phyloP scores from a whole-genome alignment of 1,284 basidiomycete species.

The Jaminaea rosea region DNA sequence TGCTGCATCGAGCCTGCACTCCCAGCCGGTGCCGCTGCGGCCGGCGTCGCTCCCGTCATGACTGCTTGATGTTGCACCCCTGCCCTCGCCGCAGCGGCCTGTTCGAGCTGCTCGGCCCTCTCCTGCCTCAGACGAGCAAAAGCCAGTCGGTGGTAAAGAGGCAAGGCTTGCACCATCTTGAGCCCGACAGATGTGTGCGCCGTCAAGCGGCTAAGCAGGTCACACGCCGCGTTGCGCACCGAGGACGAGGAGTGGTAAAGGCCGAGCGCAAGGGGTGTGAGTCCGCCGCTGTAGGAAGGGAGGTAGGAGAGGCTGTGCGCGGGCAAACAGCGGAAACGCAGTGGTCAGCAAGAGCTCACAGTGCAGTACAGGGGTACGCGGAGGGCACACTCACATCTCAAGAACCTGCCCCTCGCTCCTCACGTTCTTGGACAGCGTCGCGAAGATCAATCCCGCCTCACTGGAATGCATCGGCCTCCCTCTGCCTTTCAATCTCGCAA shows the following conservation, averaged over 20 bases:
- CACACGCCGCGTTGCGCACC: conserved; percentile 69
- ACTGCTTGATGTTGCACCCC: too few relatives aligned
- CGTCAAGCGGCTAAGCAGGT: conserved; percentile 43
- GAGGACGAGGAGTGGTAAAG: conserved; percentile 73
- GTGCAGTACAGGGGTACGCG: neutral
- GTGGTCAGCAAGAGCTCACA: neutral
- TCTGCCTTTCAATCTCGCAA: conserved; percentile 58
- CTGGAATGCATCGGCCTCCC: conserved; percentile 56
- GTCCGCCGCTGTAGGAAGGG: conserved; percentile 70
- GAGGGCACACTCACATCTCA: conserved; percentile 57
- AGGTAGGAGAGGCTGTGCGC: conserved; percentile 67
- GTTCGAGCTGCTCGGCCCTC: neutral
- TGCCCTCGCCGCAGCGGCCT: too few relatives aligned
- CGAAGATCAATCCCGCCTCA: conserved; percentile 69
- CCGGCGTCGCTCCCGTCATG: too few relatives aligned
- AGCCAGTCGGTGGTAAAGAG: conserved; percentile 82
- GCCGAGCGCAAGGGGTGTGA: conserved; percentile 75
- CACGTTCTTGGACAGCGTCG: conserved; percentile 54
- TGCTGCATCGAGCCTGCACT: too few relatives aligned
- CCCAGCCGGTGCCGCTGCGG: too few relatives aligned
- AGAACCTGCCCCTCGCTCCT: conserved; percentile 70
- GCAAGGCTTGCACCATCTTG: conserved; percentile 71
- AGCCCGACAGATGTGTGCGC: conserved; percentile 57
- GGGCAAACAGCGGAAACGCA: neutral
- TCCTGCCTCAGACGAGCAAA: conserved; percentile 42